Base-by-base conservation (phyloP, 2,329 filamentous ascomycete genomes). In the Rutstroemia sp. region DNA sequence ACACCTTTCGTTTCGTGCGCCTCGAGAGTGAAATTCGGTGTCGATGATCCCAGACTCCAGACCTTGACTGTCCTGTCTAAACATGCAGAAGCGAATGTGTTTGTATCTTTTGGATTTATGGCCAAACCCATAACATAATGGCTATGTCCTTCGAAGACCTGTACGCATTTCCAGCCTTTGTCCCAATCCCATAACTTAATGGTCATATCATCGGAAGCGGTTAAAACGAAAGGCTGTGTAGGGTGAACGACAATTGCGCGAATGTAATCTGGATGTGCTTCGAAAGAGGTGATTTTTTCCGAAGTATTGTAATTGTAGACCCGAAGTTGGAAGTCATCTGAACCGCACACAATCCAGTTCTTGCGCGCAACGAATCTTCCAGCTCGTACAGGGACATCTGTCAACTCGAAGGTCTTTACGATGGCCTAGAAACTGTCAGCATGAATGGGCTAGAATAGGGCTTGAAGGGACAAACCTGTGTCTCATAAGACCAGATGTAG, bases 181-280 rank as follows among this genome's bases (percentile, higher is more conserved):
- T 99, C 94, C 94, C 94, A 99, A 72, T 99, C 92, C 92, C 94
- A 99, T 51, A 96, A 80, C 79, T 94, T 96, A 71, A 96, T 96
- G 57, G 91, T 96, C 91, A 96, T 95, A 71, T 96, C 92, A 87
- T 96, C 92, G 62, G 89, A 94, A 62, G 94, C 94, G 54, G 94
- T 99, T 59, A 99, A 79, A 53, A 97, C 90, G 69, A 96, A 97
- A 1, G 94, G 92, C 70, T 96, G 91, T 46, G 91, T 91, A 6
- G 94, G 94, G 72, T 99, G 94, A 39, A 99, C 90, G 62, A 87
- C 90, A 66, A 99, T 96, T 51, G 94, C 92, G 67, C 94, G 89
- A 71, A 99, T 97, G 71, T 99, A 99, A 74, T 99, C 94, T 59
- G 94, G 94, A 71, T 99, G 94, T 52, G 92, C 92, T 76, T 97